Percentiles rank a stretch among this genome's conserved stretches.
phyloP scores from a whole-genome alignment of 805 yeast species.

The Candida khao-thaluensis region DNA sequence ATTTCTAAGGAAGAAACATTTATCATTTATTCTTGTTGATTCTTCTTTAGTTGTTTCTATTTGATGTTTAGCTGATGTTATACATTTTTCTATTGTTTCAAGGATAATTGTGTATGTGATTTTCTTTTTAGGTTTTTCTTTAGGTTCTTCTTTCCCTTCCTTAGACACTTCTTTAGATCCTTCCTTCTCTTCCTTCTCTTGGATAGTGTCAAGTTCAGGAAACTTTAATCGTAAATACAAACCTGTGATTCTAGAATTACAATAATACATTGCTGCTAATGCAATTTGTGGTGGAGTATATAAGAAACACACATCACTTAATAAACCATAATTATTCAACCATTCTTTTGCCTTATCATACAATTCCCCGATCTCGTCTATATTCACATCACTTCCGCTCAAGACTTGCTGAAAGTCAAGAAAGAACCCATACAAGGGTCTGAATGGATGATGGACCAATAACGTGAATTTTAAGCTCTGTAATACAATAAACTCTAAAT shows the following conservation, averaged over 20 bases:
- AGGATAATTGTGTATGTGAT: slow-evolving; percentile 33
- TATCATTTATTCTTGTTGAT: slow-evolving; percentile 61
- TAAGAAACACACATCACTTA: slow-evolving; percentile 72
- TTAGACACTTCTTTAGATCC: background rate
- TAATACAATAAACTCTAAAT: slow-evolving; percentile 74
- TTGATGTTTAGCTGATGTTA: slow-evolving; percentile 40
- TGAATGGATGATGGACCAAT: slow-evolving; percentile 82
- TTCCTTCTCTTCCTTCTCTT: background rate
- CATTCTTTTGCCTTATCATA: slow-evolving; percentile 70
- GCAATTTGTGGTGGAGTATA: slow-evolving; percentile 97
- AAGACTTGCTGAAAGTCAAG: slow-evolving; percentile 73
- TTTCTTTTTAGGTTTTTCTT: slow-evolving; percentile 6
- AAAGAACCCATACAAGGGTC: slow-evolving; percentile 92
- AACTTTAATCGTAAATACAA: slow-evolving; percentile 69
- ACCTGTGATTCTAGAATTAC: slow-evolving; percentile 61
- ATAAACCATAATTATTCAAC: slow-evolving; percentile 60
- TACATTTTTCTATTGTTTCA: slow-evolving; percentile 49
- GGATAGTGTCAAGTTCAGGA: slow-evolving; percentile 18
- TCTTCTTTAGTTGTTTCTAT: slow-evolving; percentile 56
- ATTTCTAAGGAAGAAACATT: slow-evolving; percentile 59
- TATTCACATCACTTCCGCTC: slow-evolving; percentile 44
- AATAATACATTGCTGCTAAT: slow-evolving; percentile 72
- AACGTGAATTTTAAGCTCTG: slow-evolving; percentile 77
- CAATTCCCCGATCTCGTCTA: slow-evolving; percentile 58
- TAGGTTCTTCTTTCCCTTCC: slow-evolving; percentile 18